These are phyloP conservation scores for Zarea fungicola DNA, from an alignment of 2,329 filamentous ascomycete species.

Conservation along the genomic window DNA sequence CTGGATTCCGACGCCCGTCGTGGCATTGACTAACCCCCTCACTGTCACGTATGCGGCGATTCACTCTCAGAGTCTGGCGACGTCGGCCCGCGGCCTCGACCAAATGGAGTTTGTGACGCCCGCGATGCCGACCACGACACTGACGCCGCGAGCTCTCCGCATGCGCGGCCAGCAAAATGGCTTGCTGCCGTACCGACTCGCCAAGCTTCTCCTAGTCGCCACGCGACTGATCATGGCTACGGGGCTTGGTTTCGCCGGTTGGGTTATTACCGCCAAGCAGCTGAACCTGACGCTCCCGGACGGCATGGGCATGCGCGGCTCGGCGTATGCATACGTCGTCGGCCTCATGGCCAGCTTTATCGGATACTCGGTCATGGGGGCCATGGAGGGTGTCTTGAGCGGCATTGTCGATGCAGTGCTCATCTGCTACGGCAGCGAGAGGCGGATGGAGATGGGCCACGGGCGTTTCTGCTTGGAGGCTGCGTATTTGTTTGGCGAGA, in stretches of 20 bases:
- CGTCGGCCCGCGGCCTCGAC: slow-evolving; percentile 72
- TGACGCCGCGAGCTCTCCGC: slow-evolving; percentile 51
- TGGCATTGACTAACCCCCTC: slow-evolving; percentile 82
- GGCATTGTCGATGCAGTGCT: slow-evolving; percentile 84
- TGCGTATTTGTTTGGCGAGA: slow-evolving; percentile 76
- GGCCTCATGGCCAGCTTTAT: slow-evolving; percentile 90
- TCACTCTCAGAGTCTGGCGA: slow-evolving; percentile 76
- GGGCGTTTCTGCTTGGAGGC: slow-evolving; percentile 89
- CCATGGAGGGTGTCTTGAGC: slow-evolving; percentile 82
- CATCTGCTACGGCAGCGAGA: slow-evolving; percentile 91
- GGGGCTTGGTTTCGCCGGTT: slow-evolving; percentile 88
- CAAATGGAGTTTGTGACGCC: slow-evolving; percentile 77
- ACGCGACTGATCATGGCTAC: slow-evolving; percentile 88
- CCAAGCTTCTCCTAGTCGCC: slow-evolving; percentile 86
- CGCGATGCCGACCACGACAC: slow-evolving; percentile 66
- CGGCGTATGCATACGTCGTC: slow-evolving; percentile 90
- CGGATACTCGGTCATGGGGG: slow-evolving; percentile 86
- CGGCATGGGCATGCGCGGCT: slow-evolving; percentile 60
- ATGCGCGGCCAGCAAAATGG: slow-evolving; percentile 41
- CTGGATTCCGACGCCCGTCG: slow-evolving; percentile 78
- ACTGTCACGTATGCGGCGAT: slow-evolving; percentile 91
- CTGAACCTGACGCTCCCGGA: slow-evolving; percentile 56
- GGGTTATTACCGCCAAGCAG: slow-evolving; percentile 86
- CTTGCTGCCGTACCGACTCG: slow-evolving; percentile 81
- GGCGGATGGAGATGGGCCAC: slow-evolving; percentile 59